These are phyloP conservation scores for Globisporangium perplexum DNA, from an alignment of 352 stramenopile genomes.

Conservation along the genomic window DNA sequence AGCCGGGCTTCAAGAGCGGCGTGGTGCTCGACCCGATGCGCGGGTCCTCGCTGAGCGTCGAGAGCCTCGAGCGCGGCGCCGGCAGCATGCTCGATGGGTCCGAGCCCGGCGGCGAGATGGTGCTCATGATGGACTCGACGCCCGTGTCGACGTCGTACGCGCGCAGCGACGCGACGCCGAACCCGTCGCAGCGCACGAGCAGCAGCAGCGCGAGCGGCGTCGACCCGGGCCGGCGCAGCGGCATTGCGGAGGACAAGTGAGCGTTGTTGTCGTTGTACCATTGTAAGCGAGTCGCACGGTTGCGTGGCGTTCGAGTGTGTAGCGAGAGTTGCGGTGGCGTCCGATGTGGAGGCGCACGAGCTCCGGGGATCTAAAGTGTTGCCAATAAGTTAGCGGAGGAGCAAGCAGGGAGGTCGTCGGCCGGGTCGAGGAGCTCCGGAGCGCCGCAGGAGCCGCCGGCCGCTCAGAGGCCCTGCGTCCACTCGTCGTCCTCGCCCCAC, in stretches of 20 bases:
- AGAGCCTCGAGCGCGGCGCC: conserved; percentile 22
- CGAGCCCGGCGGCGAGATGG: conserved; percentile 22
- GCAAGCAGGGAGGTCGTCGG: neutral
- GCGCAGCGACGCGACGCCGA: conserved; percentile 29
- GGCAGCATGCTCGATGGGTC: conserved; percentile 15
- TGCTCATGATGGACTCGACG: conserved; percentile 35
- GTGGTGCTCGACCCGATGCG: conserved; percentile 3
- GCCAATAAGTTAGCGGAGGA: conserved; percentile 3
- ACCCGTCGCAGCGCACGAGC: conserved; percentile 6
- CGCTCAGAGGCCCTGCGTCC: conserved; percentile 62
- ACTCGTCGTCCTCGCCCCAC: conserved; percentile 81
- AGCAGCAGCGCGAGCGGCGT: neutral
- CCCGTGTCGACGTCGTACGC: conserved; percentile 40
- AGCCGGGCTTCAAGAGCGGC: conserved; percentile 10
- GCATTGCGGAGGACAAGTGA: neutral
- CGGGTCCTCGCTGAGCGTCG: conserved; percentile 9
- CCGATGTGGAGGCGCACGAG: neutral
- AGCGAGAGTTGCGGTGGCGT: too few species aligned
- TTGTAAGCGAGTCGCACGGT: neutral
- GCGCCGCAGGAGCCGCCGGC: neutral
- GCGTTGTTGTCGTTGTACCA: neutral
- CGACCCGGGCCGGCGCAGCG: neutral
- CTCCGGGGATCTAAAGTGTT: neutral
- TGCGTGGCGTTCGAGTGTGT: too few species aligned
- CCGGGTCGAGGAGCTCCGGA: neutral